Conservation (phyloP, 371 early-diverging fungal species). For the Dinochytrium kinnereticum region DNA sequence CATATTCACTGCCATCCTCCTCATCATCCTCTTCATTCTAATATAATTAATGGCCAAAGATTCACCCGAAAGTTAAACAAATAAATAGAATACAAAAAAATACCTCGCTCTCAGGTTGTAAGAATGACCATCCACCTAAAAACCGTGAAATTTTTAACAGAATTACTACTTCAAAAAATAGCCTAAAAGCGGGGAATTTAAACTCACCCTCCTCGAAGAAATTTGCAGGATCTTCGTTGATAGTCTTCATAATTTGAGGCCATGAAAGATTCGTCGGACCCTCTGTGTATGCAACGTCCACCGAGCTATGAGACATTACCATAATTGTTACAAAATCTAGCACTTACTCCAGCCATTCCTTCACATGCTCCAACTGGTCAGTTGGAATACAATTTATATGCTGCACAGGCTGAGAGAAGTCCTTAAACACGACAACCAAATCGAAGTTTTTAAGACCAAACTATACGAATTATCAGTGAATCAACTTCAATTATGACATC, state of each 20-base stretch:
- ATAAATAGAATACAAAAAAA: neutral
- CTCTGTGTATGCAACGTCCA: conserved; percentile 96
- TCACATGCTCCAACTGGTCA: conserved; percentile 92
- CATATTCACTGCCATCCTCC: conserved; percentile 39
- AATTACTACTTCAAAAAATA: neutral
- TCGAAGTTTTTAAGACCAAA: conserved; percentile 99
- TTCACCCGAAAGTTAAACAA: neutral
- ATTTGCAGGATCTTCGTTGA: conserved; percentile 93
- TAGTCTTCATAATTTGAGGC: conserved; percentile 98
- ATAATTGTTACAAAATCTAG: neutral
- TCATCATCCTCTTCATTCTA: conserved; percentile 44
- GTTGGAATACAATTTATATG: conserved; percentile 98
- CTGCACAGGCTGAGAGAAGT: conserved; percentile 87
- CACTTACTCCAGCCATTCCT: conserved; percentile 96
- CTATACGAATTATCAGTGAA: conserved; percentile 36
- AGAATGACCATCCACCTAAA: conserved; percentile 94
- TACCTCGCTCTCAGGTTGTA: conserved; percentile 66
- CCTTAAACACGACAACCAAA: conserved; percentile 98
- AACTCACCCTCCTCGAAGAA: conserved; percentile 80
- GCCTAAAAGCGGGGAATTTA: neutral
- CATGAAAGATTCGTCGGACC: conserved; percentile 98
- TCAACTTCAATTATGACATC: neutral
- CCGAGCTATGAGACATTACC: conserved; percentile 62
- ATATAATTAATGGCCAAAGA: too few relatives aligned
- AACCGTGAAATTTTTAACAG: neutral